Evolutionary conservation across 306 rosid species (phyloP), one percentile per base, ranked within the genome.

Genomic region (Dalbergia cochinchinensis): DNA sequence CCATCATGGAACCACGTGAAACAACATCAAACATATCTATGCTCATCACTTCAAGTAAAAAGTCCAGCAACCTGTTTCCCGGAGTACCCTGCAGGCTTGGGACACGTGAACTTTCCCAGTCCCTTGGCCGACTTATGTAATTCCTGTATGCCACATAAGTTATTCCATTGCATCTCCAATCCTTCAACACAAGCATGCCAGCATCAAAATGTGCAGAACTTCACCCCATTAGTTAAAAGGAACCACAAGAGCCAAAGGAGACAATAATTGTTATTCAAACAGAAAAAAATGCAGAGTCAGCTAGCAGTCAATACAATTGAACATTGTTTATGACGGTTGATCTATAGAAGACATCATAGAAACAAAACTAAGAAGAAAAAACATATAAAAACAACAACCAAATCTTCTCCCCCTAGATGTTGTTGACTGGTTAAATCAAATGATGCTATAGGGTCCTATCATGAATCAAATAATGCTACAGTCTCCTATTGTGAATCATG

Each of bases 141-240:
- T 91, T 95, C 53, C 97, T 90, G 80, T 82, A 88, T 5, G 99
- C 99, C 62, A 90, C 94, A n/a, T 95, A 95, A 12, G 97, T 97
- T 84, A 86, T 95, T 47, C 91, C 98, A 62, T 92, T 90, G 97
- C 97, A 91, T 87, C 92, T 88, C 97, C 97, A 94, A 57, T 88
- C 99, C 99, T 87, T 84, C 86, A 87, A 81, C 83, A 83, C 67
- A 83, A 73, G 61, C 63, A 77, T 11, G 4, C 5, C 10, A 75
- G 26, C 6, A 16, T 80, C 53, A 73, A 53, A 73, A 73, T 8
- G 15, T 37, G 20, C 51, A 12, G 31, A 73, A 73, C n/a, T 31
- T 80, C 51, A 64, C 26, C 47, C 78, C 55, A 60, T 8, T 61
- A 69, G 66, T 39, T 5, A 68, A 48, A 60, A 60, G 3, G 67